Base-by-base conservation (phyloP, 108 stramenopile species). In the Discostella stelligeroides region DNA sequence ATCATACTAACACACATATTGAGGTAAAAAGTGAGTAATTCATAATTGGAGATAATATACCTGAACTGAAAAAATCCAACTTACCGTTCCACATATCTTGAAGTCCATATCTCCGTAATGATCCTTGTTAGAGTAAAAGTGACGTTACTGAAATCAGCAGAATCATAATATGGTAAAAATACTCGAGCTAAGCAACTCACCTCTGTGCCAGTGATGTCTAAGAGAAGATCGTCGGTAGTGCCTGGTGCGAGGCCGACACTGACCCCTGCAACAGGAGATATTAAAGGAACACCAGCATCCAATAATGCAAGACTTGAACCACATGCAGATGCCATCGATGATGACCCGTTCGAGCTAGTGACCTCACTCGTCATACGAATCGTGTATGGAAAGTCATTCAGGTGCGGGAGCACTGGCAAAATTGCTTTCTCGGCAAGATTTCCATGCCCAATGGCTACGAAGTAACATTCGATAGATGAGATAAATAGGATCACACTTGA, bases 61-160 rank as follows among this genome's bases (percentile, higher is more conserved):
- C n/a, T n/a, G n/a, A n/a, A n/a, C n/a, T n/a, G n/a, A 45, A 45
- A 9, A 45, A n/a, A 2, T 9, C 12, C 43, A 45, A 5, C 43
- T 45, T 4, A 13, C 24, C 11, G 97, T 94, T 12, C 97, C 97
- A 20, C 91, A 94, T 24, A 96, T 79, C 80, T 98, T 98, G 79
- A 95, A 96, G 79, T 98, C 97, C 94, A 98, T 98, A 54, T 82
- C 82, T 13, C 97, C 97, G 70, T 79, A 88, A 58, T 89, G 88
- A 58, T 58, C 57, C 57, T 58, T 30, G 13, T 30, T 13, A 2
- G 12, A 54, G 28, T 54, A 20, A 54, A 54, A 23, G 34, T 34
- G n/a, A n/a, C n/a, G n/a, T n/a, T n/a, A n/a, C n/a, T n/a, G 49
- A 23, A 34, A 34, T 34, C 34, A 34, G 34, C 6, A 34, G 6